These are phyloP conservation scores for Termitomyces sp. DNA, from an alignment of 768 basidiomycete species.

Conservation along the genomic window DNA sequence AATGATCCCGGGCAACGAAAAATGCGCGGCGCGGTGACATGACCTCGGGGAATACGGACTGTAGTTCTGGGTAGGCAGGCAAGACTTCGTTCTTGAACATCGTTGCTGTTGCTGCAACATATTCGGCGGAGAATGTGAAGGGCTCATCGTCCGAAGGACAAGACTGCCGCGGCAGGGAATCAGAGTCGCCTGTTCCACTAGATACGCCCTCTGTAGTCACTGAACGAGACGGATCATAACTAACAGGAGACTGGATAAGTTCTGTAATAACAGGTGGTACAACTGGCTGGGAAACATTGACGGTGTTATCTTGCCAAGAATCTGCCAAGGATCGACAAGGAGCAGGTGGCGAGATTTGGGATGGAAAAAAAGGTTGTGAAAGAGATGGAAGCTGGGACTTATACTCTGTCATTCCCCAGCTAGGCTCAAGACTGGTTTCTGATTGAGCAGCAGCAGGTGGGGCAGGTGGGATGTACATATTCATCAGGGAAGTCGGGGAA, in stretches of 20 bases:
- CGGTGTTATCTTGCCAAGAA: constrained; percentile 1
- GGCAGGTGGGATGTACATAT: constrained; percentile 6
- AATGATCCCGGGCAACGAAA: constrained; percentile 11
- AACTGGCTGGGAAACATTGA: neutral
- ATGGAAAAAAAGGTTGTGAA: constrained; percentile 2
- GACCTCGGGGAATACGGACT: constrained; percentile 8
- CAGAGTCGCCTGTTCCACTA: neutral
- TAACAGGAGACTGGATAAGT: neutral
- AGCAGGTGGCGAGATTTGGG: neutral
- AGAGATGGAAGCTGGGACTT: constrained; percentile 6
- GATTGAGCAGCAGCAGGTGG: constrained; percentile 1
- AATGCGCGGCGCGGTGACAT: constrained; percentile 14
- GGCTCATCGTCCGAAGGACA: constrained; percentile 26
- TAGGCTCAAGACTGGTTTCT: neutral
- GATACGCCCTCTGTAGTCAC: neutral
- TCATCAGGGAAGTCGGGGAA: constrained; percentile 11
- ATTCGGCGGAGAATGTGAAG: constrained; percentile 30
- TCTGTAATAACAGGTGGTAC: neutral
- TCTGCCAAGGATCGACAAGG: neutral
- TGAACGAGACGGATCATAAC: neutral
- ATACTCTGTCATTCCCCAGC: constrained; percentile 6
- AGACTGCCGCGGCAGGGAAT: constrained; percentile 12
- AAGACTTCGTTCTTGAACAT: constrained; percentile 29
- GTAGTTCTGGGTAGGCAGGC: constrained; percentile 27
- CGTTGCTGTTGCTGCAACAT: constrained; percentile 27